Conservation (phyloP, 1,139 yeast genomes). For the Yamadazyma blattariae region DNA sequence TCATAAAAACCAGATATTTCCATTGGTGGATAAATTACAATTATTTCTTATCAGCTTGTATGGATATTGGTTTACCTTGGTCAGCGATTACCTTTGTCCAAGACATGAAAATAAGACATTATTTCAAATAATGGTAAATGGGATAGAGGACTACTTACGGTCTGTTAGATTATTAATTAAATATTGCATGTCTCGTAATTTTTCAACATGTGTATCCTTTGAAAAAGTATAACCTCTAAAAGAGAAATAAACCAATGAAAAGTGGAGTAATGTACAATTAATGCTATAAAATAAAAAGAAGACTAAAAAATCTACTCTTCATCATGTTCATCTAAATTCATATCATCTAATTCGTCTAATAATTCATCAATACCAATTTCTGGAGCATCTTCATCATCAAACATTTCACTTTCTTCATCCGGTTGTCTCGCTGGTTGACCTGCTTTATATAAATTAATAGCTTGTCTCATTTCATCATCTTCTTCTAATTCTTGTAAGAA, state of each 20-base stretch:
- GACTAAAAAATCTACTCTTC: no score
- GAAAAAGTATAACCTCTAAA: no score
- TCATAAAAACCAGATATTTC: slow-evolving; percentile 34
- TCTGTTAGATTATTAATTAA: no score
- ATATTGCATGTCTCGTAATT: no score
- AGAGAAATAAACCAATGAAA: no score
- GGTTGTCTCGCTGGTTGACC: slow-evolving; percentile 29
- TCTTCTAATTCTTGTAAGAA: slow-evolving; percentile 98
- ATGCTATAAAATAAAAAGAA: no score
- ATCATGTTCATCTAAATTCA: slow-evolving; percentile 69
- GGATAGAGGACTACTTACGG: no score
- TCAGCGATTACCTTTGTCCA: no score
- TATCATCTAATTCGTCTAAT: slow-evolving; percentile 88
- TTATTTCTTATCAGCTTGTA: slow-evolving; percentile 40
- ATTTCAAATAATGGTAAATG: no score
- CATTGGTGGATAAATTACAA: slow-evolving; percentile 48
- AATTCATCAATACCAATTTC: slow-evolving; percentile 77
- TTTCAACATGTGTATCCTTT: no score
- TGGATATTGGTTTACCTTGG: slow-evolving; percentile 45
- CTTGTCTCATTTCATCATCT: slow-evolving; percentile 90
- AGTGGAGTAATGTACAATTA: no score
- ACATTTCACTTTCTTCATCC: slow-evolving; percentile 37
- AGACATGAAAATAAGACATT: no score
- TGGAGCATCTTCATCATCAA: slow-evolving; percentile 73
- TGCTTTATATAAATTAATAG: slow-evolving; percentile 83